Conservation (phyloP, 2,329 filamentous ascomycete genomes). For the Fusarium protoensiforme region DNA sequence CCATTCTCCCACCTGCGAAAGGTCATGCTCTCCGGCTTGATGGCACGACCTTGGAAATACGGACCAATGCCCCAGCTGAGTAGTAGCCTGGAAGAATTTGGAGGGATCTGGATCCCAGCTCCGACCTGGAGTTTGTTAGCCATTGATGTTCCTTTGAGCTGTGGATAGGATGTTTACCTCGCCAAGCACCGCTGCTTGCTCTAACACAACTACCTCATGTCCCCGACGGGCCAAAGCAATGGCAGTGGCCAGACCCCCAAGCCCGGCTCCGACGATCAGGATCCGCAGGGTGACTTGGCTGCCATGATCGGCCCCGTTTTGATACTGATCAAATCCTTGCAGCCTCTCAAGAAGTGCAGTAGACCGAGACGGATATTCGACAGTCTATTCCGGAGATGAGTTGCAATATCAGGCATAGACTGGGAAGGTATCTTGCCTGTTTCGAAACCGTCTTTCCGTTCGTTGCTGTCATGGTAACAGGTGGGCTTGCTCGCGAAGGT, state of each 20-base stretch:
- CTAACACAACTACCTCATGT: not conserved
- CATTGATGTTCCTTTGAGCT: not conserved
- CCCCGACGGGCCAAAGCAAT: not conserved
- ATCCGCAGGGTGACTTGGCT: not conserved
- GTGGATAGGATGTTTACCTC: not conserved
- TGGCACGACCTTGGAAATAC: not conserved
- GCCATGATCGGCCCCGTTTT: not conserved
- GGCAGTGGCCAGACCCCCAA: not conserved
- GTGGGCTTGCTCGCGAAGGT: not conserved
- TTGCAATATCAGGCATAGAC: not conserved
- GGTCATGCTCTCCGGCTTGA: not conserved
- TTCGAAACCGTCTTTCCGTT: not conserved
- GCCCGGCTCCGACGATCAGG: not conserved
- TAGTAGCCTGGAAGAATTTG: not conserved
- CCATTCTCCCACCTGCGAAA: not conserved
- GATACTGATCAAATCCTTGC: not conserved
- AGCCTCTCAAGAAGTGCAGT: not conserved
- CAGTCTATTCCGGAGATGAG: not conserved
- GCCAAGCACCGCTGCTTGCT: not conserved
- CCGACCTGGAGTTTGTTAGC: not conserved
- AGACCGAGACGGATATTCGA: not conserved
- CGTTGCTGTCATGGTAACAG: not conserved
- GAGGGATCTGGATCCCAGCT: not conserved
- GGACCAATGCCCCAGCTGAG: not conserved
- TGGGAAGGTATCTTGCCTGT: not conserved